Evolutionary conservation across 257 asterid species (phyloP).

Genomic region (Solanum pimpinellifolium): DNA sequence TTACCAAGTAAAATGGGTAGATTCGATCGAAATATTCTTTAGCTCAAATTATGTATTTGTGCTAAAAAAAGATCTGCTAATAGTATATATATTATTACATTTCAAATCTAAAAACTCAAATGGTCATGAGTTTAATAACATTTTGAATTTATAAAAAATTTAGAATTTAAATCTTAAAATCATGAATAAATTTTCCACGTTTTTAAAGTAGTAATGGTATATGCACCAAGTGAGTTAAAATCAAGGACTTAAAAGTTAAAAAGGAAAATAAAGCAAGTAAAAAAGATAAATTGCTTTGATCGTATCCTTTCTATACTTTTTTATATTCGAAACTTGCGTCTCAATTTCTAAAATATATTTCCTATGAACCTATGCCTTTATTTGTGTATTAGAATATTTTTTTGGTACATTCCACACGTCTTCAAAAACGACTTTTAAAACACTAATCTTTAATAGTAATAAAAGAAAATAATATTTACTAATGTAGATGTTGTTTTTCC

Average conservation of each 20-base stretch:
- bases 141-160: background rate
- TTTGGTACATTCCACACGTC: no score
- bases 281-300: background rate
- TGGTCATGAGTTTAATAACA: background rate
- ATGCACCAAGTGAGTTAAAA: background rate
- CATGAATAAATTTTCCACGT: fast-evolving
- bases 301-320: no score
- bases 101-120: background rate
- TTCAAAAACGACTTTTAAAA: no score
- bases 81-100: background rate
- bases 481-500: background rate
- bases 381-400: no score
- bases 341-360: fast-evolving
- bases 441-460: background rate
- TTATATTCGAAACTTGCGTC: fast-evolving
- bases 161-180: background rate
- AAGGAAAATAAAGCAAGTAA: background rate
- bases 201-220: background rate
- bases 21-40: background rate
- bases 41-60: background rate
- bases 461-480: background rate
- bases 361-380: fast-evolving
- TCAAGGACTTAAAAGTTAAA: background rate
- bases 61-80: background rate
- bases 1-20: background rate